These are phyloP conservation scores for Escovopsis weberi DNA, from an alignment of 2,329 filamentous ascomycete genomes.

Conservation along the genomic window DNA sequence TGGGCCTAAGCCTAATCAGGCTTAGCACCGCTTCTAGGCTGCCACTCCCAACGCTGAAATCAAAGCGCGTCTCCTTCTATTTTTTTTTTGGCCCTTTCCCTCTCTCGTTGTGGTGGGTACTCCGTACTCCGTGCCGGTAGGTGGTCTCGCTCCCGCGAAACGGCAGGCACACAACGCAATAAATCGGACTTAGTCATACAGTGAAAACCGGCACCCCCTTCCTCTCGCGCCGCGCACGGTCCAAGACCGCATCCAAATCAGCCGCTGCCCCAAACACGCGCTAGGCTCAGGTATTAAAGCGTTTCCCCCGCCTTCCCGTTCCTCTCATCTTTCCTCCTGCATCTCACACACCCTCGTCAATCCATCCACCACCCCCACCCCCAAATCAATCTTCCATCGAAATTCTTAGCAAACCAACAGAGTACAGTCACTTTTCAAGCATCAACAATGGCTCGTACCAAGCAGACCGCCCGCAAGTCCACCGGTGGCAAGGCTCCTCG, in stretches of 20 bases:
- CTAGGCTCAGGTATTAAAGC: slow-evolving; percentile 26
- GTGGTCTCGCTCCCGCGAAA: too few species aligned
- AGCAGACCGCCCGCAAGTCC: slow-evolving; percentile 61
- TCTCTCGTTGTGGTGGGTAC: too few species aligned
- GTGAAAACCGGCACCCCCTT: neutral
- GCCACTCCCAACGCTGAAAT: too few species aligned
- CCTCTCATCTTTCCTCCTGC: slow-evolving; percentile 25
- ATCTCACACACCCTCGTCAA: slow-evolving; percentile 23
- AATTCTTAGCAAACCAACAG: slow-evolving; percentile 12
- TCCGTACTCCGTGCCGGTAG: too few species aligned
- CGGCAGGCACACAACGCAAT: too few species aligned
- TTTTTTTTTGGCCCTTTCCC: too few species aligned
- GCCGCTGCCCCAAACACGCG: slow-evolving; percentile 16
- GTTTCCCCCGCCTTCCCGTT: slow-evolving; percentile 27
- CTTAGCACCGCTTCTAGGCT: too few species aligned
- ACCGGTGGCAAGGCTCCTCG: slow-evolving; percentile 65
- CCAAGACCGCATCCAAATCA: slow-evolving; percentile 20
- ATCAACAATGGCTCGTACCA: slow-evolving; percentile 46
- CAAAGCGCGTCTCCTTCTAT: too few species aligned
- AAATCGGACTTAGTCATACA: too few species aligned
- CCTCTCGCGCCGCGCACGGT: slow-evolving; percentile 10
- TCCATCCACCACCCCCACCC: slow-evolving; percentile 15
- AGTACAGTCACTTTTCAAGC: slow-evolving; percentile 20
- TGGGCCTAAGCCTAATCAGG: too few species aligned
- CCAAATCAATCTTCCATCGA: slow-evolving; percentile 10